Conservation (phyloP, 2,329 filamentous ascomycete species). For the Beauveria pseudobassiana region DNA sequence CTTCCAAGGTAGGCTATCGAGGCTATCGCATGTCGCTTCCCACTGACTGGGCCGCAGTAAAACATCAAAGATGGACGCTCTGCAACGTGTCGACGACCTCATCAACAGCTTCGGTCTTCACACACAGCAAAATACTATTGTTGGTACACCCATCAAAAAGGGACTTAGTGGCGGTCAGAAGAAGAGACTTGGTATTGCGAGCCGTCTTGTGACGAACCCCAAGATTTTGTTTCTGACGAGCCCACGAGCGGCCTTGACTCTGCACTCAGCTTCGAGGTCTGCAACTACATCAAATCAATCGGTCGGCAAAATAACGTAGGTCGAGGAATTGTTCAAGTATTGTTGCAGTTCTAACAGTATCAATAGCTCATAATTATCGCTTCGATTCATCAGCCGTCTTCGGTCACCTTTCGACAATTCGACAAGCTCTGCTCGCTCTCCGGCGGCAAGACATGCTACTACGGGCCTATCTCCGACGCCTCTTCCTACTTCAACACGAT, state of each 20-base stretch:
- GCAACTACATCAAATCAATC: slow-evolving; percentile 61
- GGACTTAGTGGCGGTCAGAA: slow-evolving; percentile 84
- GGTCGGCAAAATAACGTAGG: slow-evolving; percentile 58
- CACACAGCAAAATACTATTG: slow-evolving; percentile 60
- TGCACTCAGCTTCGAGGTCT: slow-evolving; percentile 66
- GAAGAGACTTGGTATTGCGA: slow-evolving; percentile 69
- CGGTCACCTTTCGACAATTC: slow-evolving; percentile 70
- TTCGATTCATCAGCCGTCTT: slow-evolving; percentile 81
- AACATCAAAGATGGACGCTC: slow-evolving; percentile 45
- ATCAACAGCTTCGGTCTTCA: slow-evolving; percentile 66
- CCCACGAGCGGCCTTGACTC: slow-evolving; percentile 80
- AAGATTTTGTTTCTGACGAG: slow-evolving; percentile 75
- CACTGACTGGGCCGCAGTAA: slow-evolving; percentile 18
- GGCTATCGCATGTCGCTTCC: background rate
- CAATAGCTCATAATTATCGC: slow-evolving; percentile 65
- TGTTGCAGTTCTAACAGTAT: background rate
- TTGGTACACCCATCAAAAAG: slow-evolving; percentile 76
- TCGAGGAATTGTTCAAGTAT: background rate
- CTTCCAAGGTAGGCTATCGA: slow-evolving; percentile 12
- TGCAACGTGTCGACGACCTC: slow-evolving; percentile 56
- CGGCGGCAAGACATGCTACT: slow-evolving; percentile 63
- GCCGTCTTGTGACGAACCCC: slow-evolving; percentile 72
- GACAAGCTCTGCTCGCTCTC: slow-evolving; percentile 73
- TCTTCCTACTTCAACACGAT: slow-evolving; percentile 55
- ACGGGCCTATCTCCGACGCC: slow-evolving; percentile 53